phyloP scores from a whole-genome alignment of 2,329 filamentous ascomycete species.

The Ciborinia camelliae region DNA sequence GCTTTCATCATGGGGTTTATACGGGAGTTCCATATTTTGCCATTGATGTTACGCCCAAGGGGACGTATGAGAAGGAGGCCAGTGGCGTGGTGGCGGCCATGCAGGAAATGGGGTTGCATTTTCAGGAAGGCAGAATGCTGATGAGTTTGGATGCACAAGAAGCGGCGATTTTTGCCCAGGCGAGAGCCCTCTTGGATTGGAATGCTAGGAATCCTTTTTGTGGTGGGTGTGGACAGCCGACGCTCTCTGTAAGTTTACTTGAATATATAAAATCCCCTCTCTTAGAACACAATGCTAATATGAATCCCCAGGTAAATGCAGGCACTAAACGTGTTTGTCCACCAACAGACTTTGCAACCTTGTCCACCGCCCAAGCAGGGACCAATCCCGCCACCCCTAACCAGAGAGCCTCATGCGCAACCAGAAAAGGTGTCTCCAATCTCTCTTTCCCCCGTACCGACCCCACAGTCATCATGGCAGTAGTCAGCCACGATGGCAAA shows the following conservation, averaged over 20 bases:
- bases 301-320: constrained; percentile 47
- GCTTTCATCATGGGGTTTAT: constrained; percentile 61
- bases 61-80: constrained; percentile 58
- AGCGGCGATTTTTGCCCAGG: constrained; percentile 87
- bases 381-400: constrained; percentile 41
- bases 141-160: constrained; percentile 47
- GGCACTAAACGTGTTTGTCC: constrained; percentile 81
- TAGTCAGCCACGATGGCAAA: constrained; percentile 75
- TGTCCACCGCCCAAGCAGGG: constrained; percentile 40
- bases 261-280: neutral
- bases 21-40: constrained; percentile 83
- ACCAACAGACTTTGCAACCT: constrained; percentile 56
- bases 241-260: constrained; percentile 56
- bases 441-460: constrained; percentile 86
- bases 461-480: constrained; percentile 86
- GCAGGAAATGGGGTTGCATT: constrained; percentile 59
- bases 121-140: constrained; percentile 62
- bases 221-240: constrained; percentile 79
- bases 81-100: constrained; percentile 56
- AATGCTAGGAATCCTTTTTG: constrained; percentile 91
- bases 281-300: neutral
- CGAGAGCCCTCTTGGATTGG: constrained; percentile 88
- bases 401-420: constrained; percentile 69
- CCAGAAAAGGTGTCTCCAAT: constrained; percentile 83
- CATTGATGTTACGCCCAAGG: constrained; percentile 77